Conservation (phyloP, 2,329 filamentous ascomycete species). For the Dactylonectria estremocensis region DNA sequence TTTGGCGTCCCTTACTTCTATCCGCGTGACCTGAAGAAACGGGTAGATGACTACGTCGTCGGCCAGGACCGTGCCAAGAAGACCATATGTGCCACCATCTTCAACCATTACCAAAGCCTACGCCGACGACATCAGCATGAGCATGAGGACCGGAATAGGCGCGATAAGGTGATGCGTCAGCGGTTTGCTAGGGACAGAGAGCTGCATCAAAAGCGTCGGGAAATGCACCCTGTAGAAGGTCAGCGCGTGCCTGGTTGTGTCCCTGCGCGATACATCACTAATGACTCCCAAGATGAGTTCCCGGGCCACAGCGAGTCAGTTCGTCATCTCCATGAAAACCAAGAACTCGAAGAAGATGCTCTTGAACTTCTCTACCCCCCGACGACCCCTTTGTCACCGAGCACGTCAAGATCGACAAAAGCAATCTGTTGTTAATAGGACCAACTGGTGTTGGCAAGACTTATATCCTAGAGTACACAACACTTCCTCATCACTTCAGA, state of each 20-base stretch:
- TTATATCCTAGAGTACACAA: conserved; percentile 81
- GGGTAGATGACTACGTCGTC: conserved; percentile 96
- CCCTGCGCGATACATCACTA: conserved; percentile 54
- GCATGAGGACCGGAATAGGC: conserved; percentile 69
- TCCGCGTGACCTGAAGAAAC: conserved; percentile 83
- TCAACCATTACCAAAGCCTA: conserved; percentile 95
- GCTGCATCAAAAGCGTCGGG: conserved; percentile 66
- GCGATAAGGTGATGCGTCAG: conserved; percentile 79
- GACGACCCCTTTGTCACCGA: conserved; percentile 60
- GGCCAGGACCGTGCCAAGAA: conserved; percentile 97
- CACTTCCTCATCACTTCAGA: neutral
- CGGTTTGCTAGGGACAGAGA: conserved; percentile 79
- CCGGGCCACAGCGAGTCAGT: conserved; percentile 66
- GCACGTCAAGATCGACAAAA: conserved; percentile 89
- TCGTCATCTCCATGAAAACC: conserved; percentile 58
- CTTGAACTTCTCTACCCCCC: conserved; percentile 63
- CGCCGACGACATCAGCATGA: conserved; percentile 85
- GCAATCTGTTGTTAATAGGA: conserved; percentile 90
- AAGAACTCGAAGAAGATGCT: conserved; percentile 49
- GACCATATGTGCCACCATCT: conserved; percentile 91
- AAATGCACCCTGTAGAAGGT: conserved; percentile 87
- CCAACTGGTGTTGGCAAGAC: conserved; percentile 98
- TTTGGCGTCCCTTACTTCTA: conserved; percentile 76
- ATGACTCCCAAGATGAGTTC: conserved; percentile 66
- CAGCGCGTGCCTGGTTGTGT: conserved; percentile 52